Percentiles rank a stretch among this genome's conserved stretches.
These are phyloP conservation scores for Avicennia marina DNA, from an alignment of 257 asterid species.

Conservation along the genomic window DNA sequence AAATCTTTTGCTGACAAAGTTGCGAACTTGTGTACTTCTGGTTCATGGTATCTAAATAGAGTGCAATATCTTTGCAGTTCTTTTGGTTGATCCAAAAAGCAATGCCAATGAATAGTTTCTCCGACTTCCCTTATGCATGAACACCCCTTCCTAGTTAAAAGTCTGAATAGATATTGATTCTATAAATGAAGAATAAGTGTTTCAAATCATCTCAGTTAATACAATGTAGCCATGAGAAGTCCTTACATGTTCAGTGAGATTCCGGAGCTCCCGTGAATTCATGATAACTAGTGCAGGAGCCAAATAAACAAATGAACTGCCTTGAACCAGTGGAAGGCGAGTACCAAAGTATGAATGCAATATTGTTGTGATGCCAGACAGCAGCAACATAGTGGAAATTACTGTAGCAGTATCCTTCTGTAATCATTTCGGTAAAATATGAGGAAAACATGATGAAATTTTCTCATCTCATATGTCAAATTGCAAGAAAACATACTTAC, in stretches of 20 bases:
- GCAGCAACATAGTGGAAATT: constrained; percentile 85
- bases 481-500: constrained; percentile 46
- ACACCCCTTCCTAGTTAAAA: not conserved
- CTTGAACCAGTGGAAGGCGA: constrained; percentile 94
- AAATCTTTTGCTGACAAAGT: too few relatives aligned
- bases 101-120: not conserved
- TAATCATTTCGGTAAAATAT: constrained; percentile 23
- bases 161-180: not conserved
- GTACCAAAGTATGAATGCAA: constrained; percentile 78
- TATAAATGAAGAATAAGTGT: not conserved
- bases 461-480: constrained; percentile 4
- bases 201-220: too few relatives aligned
- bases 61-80: not conserved
- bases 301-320: constrained; percentile 93
- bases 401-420: constrained; percentile 94
- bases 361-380: constrained; percentile 83
- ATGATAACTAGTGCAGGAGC: constrained; percentile 90
- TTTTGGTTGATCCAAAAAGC: constrained; percentile 2
- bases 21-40: not conserved
- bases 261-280: constrained; percentile 84
- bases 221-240: not conserved
- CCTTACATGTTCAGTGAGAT: constrained; percentile 86
- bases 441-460: constrained; percentile 15
- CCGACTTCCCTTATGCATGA: not conserved
- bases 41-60: not conserved